Evolutionary conservation across 1,284 basidiomycete species (phyloP).

Genomic region (Austroboletus novae-zelandiae): DNA sequence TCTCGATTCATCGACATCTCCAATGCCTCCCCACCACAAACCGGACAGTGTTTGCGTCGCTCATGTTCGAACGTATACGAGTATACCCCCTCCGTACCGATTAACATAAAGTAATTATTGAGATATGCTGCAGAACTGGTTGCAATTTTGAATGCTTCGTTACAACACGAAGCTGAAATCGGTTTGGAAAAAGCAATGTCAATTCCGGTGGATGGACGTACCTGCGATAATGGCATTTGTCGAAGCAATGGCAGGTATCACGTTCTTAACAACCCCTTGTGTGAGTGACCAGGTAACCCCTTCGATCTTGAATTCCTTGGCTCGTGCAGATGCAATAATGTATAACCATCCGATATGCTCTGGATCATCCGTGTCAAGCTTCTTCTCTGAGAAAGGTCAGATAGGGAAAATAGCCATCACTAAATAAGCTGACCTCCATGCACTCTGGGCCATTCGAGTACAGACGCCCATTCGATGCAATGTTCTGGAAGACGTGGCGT

Average conservation of each 20-base stretch:
- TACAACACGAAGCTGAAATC: constrained; percentile 87
- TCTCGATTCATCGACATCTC: constrained; percentile 67
- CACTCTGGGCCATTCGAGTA: constrained; percentile 96
- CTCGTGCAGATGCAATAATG: constrained; percentile 74
- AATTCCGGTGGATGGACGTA: constrained; percentile 31
- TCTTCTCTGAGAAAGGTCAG: constrained; percentile 64
- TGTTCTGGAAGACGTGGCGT: constrained; percentile 98
- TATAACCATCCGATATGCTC: constrained; percentile 97
- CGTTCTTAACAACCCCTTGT: constrained; percentile 99
- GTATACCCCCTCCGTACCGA: constrained; percentile 95
- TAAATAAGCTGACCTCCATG: constrained; percentile 64
- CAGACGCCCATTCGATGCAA: constrained; percentile 99
- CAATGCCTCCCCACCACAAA: constrained; percentile 90
- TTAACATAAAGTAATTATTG: constrained; percentile 98
- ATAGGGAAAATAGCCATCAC: background rate
- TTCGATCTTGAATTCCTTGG: constrained; percentile 92
- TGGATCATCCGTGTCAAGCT: constrained; percentile 94
- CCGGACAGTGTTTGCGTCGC: constrained; percentile 90
- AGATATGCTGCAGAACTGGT: constrained; percentile 92
- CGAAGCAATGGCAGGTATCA: constrained; percentile 97
- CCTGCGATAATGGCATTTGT: constrained; percentile 97
- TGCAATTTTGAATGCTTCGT: constrained; percentile 98
- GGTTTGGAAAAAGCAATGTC: constrained; percentile 1
- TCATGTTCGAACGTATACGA: constrained; percentile 98
- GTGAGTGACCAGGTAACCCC: constrained; percentile 98